These are phyloP conservation scores for Sporothrix curviconia DNA, from an alignment of 2,329 filamentous ascomycete species.

Conservation along the genomic window DNA sequence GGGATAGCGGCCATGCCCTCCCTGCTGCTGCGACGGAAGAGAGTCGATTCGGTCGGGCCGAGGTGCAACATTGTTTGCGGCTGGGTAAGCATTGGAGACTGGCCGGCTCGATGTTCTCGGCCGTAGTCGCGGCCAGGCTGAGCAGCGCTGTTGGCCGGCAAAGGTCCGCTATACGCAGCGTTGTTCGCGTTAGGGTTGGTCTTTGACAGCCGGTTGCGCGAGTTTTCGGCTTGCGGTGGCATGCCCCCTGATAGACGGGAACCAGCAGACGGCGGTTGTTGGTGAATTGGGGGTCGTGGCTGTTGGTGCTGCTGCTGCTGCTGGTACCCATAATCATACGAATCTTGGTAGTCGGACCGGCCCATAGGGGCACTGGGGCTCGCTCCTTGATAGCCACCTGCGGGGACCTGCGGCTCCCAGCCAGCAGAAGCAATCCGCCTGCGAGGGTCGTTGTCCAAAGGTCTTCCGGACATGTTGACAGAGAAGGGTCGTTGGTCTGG, in stretches of 20 bases:
- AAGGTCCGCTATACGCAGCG: not conserved
- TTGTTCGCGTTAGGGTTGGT: conserved; percentile 21
- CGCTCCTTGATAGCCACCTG: conserved; percentile 33
- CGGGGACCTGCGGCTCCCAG: conserved; percentile 38
- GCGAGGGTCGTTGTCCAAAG: conserved; percentile 33
- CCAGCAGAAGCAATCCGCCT: conserved; percentile 38
- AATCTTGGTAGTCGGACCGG: conserved; percentile 18
- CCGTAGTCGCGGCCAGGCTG: conserved; percentile 34
- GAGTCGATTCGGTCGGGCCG: conserved; percentile 27
- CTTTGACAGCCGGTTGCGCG: conserved; percentile 35
- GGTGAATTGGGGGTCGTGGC: conserved; percentile 6
- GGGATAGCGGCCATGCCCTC: conserved; percentile 1
- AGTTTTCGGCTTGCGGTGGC: conserved; percentile 27
- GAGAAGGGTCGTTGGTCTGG: conserved; percentile 30
- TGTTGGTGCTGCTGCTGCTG: conserved; percentile 16
- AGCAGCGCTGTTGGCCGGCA: conserved; percentile 16
- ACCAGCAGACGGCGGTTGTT: conserved; percentile 9
- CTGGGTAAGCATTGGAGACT: conserved; percentile 23
- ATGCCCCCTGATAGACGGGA: conserved; percentile 17
- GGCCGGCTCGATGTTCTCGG: conserved; percentile 31
- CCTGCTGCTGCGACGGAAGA: conserved; percentile 17
- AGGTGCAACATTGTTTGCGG: conserved; percentile 15
- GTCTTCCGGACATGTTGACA: conserved; percentile 13
- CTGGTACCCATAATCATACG: conserved; percentile 19
- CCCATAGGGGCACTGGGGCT: conserved; percentile 30